Base-by-base conservation (phyloP, 2,329 filamentous ascomycete genomes). In the Neodidymelliopsis sp. region DNA sequence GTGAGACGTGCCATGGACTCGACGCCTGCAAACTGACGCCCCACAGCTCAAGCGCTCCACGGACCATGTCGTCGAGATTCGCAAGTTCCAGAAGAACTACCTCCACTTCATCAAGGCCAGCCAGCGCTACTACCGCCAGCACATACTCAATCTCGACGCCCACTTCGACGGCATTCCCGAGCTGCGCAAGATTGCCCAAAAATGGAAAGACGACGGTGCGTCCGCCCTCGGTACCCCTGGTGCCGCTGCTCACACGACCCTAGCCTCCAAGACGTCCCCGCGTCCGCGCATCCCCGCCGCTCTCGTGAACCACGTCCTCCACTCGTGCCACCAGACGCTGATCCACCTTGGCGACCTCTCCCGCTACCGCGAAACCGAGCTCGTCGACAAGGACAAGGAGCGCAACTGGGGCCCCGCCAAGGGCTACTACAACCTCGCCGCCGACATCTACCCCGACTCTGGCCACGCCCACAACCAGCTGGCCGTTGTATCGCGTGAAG, bases 391-490 rank as follows among this genome's bases (percentile, higher is more conserved):
- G 69, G 67, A 72, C 42, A 91, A 89, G 70, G 83, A 85, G 56
- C 85, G 86, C 42, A 89, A 88, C 62, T 95, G 90, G 79, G 88
- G 88, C 19, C 84, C 84, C 11, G 91, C 93, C 11, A 80, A 92
- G 64, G 86, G 88, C 9, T 96, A 93, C 73, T 97, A 99, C 72
- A 79, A 83, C 45, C 79, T 97, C 51, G 94, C 94, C 16, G 84
- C 86, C 56, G 84, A 88, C 40, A 81, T 97, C 42, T 83, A 89
- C 59, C 91, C 93, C 3, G 79, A 84, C 13, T 91, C 89, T 34
- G 93, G 93, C 22, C 84, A 86, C 55, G 89, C 91, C 12, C 89
- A 95, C 66, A 93, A 99, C 65, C 94, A 97, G 72, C 85, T 94
- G 70, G 92, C 90, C 25, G 89, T 97, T 25, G 87, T 97, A 50